Evolutionary conservation across 352 stramenopile species (phyloP).

Genomic region (Globisporangium canariense): DNA sequence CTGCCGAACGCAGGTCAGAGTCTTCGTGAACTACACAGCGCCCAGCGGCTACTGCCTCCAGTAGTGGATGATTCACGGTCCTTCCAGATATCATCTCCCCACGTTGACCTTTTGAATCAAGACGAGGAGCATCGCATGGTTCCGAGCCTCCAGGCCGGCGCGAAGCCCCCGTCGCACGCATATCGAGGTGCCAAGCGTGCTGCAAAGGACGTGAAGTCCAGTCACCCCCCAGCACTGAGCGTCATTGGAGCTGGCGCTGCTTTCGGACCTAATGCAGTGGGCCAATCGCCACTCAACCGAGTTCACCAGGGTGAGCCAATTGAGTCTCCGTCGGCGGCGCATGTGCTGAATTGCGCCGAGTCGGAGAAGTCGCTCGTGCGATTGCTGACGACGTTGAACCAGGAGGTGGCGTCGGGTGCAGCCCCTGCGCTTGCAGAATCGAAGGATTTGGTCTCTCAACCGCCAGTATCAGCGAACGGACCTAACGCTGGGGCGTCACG

Average conservation of each 20-base stretch:
- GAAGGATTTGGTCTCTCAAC: not conserved
- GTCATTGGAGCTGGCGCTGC: not conserved
- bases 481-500: not conserved
- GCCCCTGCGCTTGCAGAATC: conserved; percentile 8
- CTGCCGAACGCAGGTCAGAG: not conserved
- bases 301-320: conserved; percentile 6
- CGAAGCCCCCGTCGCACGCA: conserved; percentile 14
- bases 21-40: not conserved
- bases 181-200: conserved; percentile 33
- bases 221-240: not conserved
- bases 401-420: conserved; percentile 23
- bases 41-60: not conserved
- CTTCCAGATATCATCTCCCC: not conserved
- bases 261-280: conserved; percentile 1
- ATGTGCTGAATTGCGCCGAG: conserved; percentile 61
- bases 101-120: not conserved
- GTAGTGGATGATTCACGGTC: not conserved
- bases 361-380: conserved; percentile 69
- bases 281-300: conserved; percentile 4
- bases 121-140: not conserved
- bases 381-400: conserved; percentile 58
- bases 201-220: conserved; percentile 38
- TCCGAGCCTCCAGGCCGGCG: conserved; percentile 2
- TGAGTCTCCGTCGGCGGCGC: conserved; percentile 46
- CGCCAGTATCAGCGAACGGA: not conserved